Evolutionary conservation across 2,329 filamentous ascomycete species (phyloP), one percentile per base, ranked within the genome.

Genomic region (Penicillium psychrosexuale): DNA sequence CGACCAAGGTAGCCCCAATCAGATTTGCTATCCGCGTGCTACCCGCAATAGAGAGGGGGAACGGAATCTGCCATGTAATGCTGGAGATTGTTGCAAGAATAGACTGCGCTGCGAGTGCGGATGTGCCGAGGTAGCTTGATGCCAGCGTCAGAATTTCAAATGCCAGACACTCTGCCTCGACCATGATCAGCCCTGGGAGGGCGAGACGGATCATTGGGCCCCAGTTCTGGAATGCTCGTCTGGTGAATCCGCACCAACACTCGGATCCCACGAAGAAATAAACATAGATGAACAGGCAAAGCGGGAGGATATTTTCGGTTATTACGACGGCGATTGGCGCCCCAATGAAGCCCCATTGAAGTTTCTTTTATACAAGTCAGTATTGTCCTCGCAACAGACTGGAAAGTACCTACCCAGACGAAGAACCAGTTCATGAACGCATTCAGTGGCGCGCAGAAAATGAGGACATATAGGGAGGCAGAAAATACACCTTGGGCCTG

Each of bases 61-160:
- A 97, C 0, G 93, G 91, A 46, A 97, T 86, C 72, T 96, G 91
- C 77, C 91, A 97, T 0, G 89, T 90, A 24, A 96, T 84, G 9
- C 86, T 84, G 0, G 87, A 85, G 43, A 96, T 79, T 0, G 89
- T 94, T 22, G 87, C 83, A 2, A 97, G 78, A 13, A 97, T 86
- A 33, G 89, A 92, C 72, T 99, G 92, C 0, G 94, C 92, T 0
- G 93, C 93, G 1, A 97, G 82, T 58, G 88, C 85, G 17, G 86
- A 86, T 1, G 89, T 85, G 15, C 89, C 89, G 55, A 97, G 86
- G 64, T 89, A 90, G 48, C 87, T 90, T 0, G 90, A 84, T 8
- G 86, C 85, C n/a, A 97, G 80, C 0, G 91, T 96, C 59, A 96
- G 79, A 46, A 96, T 85, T 72, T 97, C 93, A 71, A 97, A 97